These are phyloP conservation scores for Boletus rex-veris DNA, from an alignment of 768 basidiomycete genomes.

Conservation along the genomic window DNA sequence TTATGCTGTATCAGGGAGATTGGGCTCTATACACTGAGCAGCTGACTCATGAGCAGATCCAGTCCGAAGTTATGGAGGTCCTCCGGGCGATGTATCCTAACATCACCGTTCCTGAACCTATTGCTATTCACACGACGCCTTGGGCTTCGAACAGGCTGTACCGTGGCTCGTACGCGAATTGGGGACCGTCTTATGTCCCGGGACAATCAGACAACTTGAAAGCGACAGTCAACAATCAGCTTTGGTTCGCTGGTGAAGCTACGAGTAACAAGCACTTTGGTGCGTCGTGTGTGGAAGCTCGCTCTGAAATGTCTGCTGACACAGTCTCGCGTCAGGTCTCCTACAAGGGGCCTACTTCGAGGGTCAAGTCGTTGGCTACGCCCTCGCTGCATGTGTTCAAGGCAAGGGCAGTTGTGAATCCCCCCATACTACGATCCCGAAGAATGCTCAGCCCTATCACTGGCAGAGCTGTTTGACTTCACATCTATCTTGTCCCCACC, in stretches of 20 bases:
- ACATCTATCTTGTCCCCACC: neutral
- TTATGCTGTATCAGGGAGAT: slow-evolving; percentile 44
- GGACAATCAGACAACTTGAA: slow-evolving; percentile 53
- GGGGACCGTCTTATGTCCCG: slow-evolving; percentile 59
- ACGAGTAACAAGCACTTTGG: slow-evolving; percentile 58
- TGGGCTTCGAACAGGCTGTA: slow-evolving; percentile 52
- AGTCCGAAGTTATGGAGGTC: slow-evolving; percentile 53
- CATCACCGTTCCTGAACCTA: slow-evolving; percentile 50
- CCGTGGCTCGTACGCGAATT: slow-evolving; percentile 57
- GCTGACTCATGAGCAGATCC: slow-evolving; percentile 44
- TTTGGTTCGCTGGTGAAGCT: slow-evolving; percentile 66
- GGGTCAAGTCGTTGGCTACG: slow-evolving; percentile 40
- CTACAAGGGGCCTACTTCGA: slow-evolving; percentile 59
- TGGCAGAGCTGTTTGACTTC: slow-evolving; percentile 10
- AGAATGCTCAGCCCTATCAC: slow-evolving; percentile 34
- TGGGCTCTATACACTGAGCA: slow-evolving; percentile 57
- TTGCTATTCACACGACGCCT: slow-evolving; percentile 50
- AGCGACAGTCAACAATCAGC: slow-evolving; percentile 46
- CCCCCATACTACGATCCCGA: slow-evolving; percentile 26
- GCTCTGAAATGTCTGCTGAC: neutral
- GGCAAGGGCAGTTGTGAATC: slow-evolving; percentile 24
- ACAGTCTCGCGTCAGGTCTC: slow-evolving; percentile 37
- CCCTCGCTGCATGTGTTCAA: slow-evolving; percentile 42
- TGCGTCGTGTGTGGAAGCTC: slow-evolving; percentile 26
- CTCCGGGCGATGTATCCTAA: slow-evolving; percentile 58